Percentiles rank a stretch among this genome's conserved stretches.
phyloP scores from a whole-genome alignment of 2,329 filamentous ascomycete genomes.

The Pyrenophora teres region DNA sequence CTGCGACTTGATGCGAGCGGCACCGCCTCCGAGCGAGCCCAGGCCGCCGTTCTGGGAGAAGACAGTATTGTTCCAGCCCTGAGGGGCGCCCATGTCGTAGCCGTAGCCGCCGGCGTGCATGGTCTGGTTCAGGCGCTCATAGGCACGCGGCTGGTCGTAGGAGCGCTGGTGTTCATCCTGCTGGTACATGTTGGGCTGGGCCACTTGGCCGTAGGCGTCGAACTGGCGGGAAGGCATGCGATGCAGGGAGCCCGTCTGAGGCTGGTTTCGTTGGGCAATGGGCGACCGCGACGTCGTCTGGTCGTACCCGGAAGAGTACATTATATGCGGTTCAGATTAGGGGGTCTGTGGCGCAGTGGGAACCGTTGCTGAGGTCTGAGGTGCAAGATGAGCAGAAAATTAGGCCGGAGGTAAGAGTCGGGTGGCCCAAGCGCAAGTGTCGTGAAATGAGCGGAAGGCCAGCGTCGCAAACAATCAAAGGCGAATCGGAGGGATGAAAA shows the following conservation, averaged over 20 bases:
- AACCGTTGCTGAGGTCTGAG: slow-evolving; percentile 17
- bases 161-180: slow-evolving; percentile 66
- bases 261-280: slow-evolving; percentile 70
- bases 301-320: slow-evolving; percentile 46
- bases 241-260: slow-evolving; percentile 61
- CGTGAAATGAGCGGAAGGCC: slow-evolving; percentile 23
- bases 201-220: slow-evolving; percentile 71
- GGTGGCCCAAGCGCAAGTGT: slow-evolving; percentile 19
- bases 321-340: slow-evolving; percentile 28
- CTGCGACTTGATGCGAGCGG: slow-evolving; percentile 61
- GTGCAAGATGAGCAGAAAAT: slow-evolving; percentile 26
- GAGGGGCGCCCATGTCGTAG: slow-evolving; percentile 71
- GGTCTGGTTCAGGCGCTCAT: slow-evolving; percentile 64
- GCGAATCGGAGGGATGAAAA: slow-evolving; percentile 14
- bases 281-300: slow-evolving; percentile 68
- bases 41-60: slow-evolving; percentile 70
- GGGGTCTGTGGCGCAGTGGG: slow-evolving; percentile 7
- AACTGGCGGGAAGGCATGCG: slow-evolving; percentile 78
- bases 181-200: slow-evolving; percentile 67
- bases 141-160: slow-evolving; percentile 57
- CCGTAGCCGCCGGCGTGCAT: slow-evolving; percentile 64
- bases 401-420: slow-evolving; percentile 28
- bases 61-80: slow-evolving; percentile 79
- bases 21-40: slow-evolving; percentile 60
- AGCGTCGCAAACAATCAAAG: slow-evolving; percentile 11